Percentiles rank a stretch among this genome's conserved stretches.
phyloP scores from a whole-genome alignment of 2,329 filamentous ascomycete genomes.

The Arthroderma uncinatum region DNA sequence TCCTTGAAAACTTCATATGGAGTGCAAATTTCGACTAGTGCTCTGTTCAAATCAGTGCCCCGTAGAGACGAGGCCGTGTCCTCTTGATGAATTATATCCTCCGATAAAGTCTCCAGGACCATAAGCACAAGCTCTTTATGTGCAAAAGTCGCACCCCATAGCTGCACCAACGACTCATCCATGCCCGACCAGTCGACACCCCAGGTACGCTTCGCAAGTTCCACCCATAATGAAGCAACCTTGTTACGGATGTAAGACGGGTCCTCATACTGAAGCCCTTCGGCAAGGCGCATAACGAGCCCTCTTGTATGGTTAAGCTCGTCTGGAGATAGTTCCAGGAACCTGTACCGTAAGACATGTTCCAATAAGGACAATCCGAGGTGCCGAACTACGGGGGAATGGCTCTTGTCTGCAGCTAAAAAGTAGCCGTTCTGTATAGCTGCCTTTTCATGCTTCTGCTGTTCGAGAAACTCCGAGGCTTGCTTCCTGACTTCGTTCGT shows the following conservation, averaged over 20 bases:
- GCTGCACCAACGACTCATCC: slow-evolving; percentile 68
- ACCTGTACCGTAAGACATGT: slow-evolving; percentile 75
- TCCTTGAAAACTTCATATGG: slow-evolving; percentile 63
- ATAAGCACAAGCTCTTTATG: slow-evolving; percentile 82
- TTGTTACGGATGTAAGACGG: slow-evolving; percentile 83
- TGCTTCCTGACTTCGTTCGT: slow-evolving; percentile 70
- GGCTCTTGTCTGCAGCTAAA: slow-evolving; percentile 62
- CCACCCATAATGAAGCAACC: slow-evolving; percentile 86
- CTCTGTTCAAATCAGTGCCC: slow-evolving; percentile 72
- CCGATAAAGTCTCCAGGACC: slow-evolving; percentile 80
- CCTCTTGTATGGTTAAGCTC: slow-evolving; percentile 58
- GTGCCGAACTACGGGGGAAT: slow-evolving; percentile 75
- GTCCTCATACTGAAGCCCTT: slow-evolving; percentile 58
- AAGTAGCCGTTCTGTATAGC: slow-evolving; percentile 77
- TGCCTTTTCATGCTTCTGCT: slow-evolving; percentile 65
- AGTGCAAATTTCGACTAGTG: slow-evolving; percentile 88
- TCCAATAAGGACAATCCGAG: slow-evolving; percentile 89
- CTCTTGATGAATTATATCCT: slow-evolving; percentile 86
- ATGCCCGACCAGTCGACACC: slow-evolving; percentile 88
- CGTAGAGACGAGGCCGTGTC: slow-evolving; percentile 75
- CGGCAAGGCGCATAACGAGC: slow-evolving; percentile 70
- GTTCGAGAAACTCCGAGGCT: slow-evolving; percentile 75
- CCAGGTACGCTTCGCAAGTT: slow-evolving; percentile 88
- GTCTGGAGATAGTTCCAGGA: slow-evolving; percentile 58
- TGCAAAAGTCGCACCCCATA: slow-evolving; percentile 56